A percentile compares a stretch with the other conserved stretches of the same genome.
Evolutionary conservation across 169 alveolate genomes (phyloP).

Genomic region (Plasmodium relictum): DNA sequence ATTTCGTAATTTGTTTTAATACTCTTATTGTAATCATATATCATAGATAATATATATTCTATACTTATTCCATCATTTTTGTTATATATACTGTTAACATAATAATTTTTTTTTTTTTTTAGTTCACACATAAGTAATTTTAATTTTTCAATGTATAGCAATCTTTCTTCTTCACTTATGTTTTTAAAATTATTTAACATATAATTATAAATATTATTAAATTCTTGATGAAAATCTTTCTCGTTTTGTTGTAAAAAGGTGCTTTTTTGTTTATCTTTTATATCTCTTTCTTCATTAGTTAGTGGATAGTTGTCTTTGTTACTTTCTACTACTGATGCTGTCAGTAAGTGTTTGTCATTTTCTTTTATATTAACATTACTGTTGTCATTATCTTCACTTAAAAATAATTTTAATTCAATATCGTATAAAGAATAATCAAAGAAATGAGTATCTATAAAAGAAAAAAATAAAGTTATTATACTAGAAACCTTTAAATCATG

Average conservation of each 20-base stretch:
- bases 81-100: slow-evolving; percentile 25
- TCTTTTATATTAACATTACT: not conserved
- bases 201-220: slow-evolving; percentile 18
- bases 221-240: not conserved
- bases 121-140: slow-evolving; percentile 26
- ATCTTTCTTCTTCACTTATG: slow-evolving; percentile 39
- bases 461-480: slow-evolving; percentile 40
- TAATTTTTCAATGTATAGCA: slow-evolving; percentile 19
- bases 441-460: slow-evolving; percentile 41
- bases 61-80: slow-evolving; percentile 21
- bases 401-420: slow-evolving; percentile 36
- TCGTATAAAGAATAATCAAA: slow-evolving; percentile 56
- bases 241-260: not conserved
- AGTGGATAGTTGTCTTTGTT: not conserved
- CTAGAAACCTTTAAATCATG: slow-evolving; percentile 71
- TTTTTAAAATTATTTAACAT: slow-evolving; percentile 23
- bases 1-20: not conserved
- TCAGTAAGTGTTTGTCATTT: not conserved
- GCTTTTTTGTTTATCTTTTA: not conserved
- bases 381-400: slow-evolving; percentile 20
- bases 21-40: slow-evolving; percentile 31
- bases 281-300: not conserved
- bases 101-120: slow-evolving; percentile 43
- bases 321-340: not conserved
- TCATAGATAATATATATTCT: slow-evolving; percentile 65